Base-by-base conservation (phyloP, 495 filamentous ascomycete species). In the Cercophora newfieldiana region DNA sequence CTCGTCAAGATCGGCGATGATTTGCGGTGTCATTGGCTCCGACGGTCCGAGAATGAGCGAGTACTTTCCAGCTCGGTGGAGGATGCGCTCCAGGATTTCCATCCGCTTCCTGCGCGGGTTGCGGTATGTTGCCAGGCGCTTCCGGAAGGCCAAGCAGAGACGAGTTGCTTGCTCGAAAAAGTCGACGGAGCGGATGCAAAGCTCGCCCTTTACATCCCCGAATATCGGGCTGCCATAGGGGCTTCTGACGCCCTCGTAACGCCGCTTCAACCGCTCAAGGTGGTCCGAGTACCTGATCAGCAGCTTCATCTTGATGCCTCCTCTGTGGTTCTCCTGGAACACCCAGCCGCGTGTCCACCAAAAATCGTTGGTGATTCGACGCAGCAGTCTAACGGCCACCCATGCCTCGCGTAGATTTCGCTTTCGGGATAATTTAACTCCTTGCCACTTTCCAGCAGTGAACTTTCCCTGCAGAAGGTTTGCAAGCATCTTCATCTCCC, bases 181-280 rank as follows among this genome's bases (percentile, higher is more conserved):
- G 16, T 70, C 65, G 8, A 58, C 44, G 25, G 75, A 77, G 29
- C 68, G 63, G 53, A 77, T 72, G 59, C 70, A 73, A 2, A 77
- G 70, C 61, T 77, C 75, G 24, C 72, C 73, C n/a, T 68, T 58
- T 16, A 77, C 51, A 8, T 58, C 59, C 10, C 72, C 75, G 7
- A 77, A 56, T 16, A 73, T 50, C 5, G 60, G 66, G 1, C 50
- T 25, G n/a, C n/a, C n/a, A n/a, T n/a, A n/a, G n/a, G n/a, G n/a
- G n/a, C 24, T 51, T 6, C n/a, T 57, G 37, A 24, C 5, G 26
- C 26, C 37, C n/a, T 7, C n/a, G 10, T 7, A 53, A 12, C 2
- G n/a, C n/a, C 22, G 54, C 44, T 65, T 65, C 18, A 51, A 37
- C 1, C n/a, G 2, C 54, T 65, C 44, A 19, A 65, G 37, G 10